Evolutionary conservation across 2,329 filamentous ascomycete genomes (phyloP).

Genomic region (Pseudogymnoascus sp.): DNA sequence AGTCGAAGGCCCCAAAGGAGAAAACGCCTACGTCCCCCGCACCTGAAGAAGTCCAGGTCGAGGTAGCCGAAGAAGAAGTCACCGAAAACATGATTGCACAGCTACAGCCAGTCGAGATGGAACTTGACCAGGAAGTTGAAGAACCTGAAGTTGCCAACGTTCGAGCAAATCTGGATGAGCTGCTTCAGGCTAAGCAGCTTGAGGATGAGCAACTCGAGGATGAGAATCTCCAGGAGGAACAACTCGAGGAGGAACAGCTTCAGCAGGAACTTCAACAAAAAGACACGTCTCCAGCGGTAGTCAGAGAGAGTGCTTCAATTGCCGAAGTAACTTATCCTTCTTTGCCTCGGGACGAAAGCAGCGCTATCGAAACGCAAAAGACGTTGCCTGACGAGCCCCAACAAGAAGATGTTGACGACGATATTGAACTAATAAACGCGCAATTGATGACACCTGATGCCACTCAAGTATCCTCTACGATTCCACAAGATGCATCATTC

Average conservation of each 20-base stretch:
- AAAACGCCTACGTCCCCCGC: not conserved
- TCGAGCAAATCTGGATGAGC: not conserved
- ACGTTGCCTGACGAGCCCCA: not conserved
- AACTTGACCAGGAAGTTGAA: not conserved
- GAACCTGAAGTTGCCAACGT: not conserved
- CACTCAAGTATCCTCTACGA: conserved; percentile 11
- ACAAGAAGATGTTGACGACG: not conserved
- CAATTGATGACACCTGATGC: conserved; percentile 24
- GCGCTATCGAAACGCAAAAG: not conserved
- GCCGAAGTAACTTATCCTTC: not conserved
- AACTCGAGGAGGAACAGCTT: not conserved
- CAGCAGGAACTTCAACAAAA: not conserved
- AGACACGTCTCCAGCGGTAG: not conserved
- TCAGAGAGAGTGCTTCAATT: not conserved
- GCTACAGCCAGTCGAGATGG: not conserved
- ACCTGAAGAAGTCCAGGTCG: not conserved
- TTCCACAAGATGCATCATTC: not conserved
- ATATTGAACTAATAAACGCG: conserved; percentile 7
- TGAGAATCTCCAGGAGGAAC: not conserved
- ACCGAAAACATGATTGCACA: not conserved
- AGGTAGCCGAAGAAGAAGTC: not conserved
- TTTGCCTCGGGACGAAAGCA: not conserved
- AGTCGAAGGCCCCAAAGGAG: not conserved
- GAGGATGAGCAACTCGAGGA: conserved; percentile 2
- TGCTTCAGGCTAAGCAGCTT: not conserved